phyloP scores from a whole-genome alignment of 2,329 filamentous ascomycete species.

The Daldinia eschscholtzii region DNA sequence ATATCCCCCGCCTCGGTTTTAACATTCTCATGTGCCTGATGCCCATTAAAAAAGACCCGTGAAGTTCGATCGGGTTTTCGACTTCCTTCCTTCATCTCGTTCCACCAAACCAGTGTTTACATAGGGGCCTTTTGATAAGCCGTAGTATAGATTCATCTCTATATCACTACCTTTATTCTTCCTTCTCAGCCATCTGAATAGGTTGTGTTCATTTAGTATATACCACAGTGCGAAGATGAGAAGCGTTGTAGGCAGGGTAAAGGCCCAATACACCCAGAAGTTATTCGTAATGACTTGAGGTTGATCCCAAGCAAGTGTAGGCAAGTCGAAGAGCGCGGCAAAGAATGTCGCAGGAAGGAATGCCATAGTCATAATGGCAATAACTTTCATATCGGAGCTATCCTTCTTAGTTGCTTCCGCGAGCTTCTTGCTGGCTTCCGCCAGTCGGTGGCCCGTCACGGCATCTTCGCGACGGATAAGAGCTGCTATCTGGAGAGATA shows the following conservation, averaged over 20 bases:
- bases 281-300: slow-evolving; percentile 8
- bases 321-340: slow-evolving; percentile 49
- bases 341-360: slow-evolving; percentile 59
- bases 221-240: slow-evolving; percentile 26
- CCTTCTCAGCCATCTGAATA: neutral
- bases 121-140: neutral
- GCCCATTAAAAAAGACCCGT: no score
- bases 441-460: slow-evolving; percentile 1
- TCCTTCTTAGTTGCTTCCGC: slow-evolving; percentile 49
- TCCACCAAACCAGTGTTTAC: neutral
- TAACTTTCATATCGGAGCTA: slow-evolving; percentile 55
- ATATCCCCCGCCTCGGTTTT: no score
- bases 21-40: no score
- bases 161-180: neutral
- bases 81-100: neutral
- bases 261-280: slow-evolving; percentile 32
- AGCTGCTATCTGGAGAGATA: slow-evolving; percentile 5
- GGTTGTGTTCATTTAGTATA: neutral
- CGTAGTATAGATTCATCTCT: neutral
- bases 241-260: slow-evolving; percentile 19
- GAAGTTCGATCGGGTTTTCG: neutral
- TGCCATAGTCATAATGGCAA: slow-evolving; percentile 56
- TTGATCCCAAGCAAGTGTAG: slow-evolving; percentile 12
- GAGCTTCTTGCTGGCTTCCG: slow-evolving; percentile 9
- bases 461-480: slow-evolving; percentile 15